Base-by-base conservation (phyloP, 441 rosid species). In the Mallotus repandus region DNA sequence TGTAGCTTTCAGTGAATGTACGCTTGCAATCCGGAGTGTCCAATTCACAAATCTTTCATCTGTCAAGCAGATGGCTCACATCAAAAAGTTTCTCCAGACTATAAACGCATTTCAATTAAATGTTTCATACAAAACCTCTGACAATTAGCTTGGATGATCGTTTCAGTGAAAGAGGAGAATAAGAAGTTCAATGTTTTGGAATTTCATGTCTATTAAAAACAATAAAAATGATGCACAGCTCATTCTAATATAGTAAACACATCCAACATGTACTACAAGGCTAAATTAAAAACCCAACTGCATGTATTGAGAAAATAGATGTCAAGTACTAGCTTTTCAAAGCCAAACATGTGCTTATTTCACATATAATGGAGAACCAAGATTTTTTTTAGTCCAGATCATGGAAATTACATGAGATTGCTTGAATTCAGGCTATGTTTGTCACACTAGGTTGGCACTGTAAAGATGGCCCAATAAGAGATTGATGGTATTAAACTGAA, bases 1-100 rank as follows among this genome's bases (percentile, higher is more conserved):
- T 64, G 87, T 91, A 71, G 95, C 86, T 72, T 77, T 84, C 75
- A 76, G 71, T 58, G 95, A 94, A 79, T 95, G 97, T 21, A 87
- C 84, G 77, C 98, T 93, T 73, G 87, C 90, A 48, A 93, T 81
- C 43, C 89, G 89, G 70, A 95, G 78, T 18, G 84, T 93, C 99
- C 99, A 95, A 82, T 93, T 95, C 70, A 85, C 83, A 74, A 70
- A 91, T 74, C 76, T 90, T 77, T 86, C 82, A 84, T 95, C 99
- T 95, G 91, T 74, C 69, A 74, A 70, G 64, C 52, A 66, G 66
- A 73, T 50, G 63, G 55, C 57, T 61, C 65, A 69, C 62, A 70
- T 80, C 32, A 79, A 56, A 76, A 62, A 69, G 15, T 13, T 53
- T 46, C 55, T 49, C 55, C 22, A 61, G 16, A 56, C 19, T 11